Percentiles rank a stretch among this genome's conserved stretches.
Conservation (phyloP, 345 rosid species). For the Moricandia moricandioides region DNA sequence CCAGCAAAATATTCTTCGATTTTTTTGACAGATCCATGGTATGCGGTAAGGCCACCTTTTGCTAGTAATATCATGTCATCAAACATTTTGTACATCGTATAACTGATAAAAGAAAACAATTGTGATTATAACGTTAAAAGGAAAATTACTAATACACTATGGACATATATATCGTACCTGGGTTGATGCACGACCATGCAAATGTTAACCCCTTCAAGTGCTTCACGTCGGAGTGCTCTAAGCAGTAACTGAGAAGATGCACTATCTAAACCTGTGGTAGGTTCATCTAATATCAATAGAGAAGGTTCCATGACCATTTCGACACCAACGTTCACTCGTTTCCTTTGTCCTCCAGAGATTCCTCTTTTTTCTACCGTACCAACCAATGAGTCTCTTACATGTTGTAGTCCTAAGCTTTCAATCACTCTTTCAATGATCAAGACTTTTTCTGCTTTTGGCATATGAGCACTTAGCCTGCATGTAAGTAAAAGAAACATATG, state of each 20-base stretch:
- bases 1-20: constrained; percentile 78
- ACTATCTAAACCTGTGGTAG: constrained; percentile 89
- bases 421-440: constrained; percentile 89
- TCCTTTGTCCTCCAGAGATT: constrained; percentile 93
- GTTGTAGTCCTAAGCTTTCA: constrained; percentile 77
- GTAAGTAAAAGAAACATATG: background rate
- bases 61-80: constrained; percentile 88
- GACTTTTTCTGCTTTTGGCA: constrained; percentile 86
- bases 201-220: constrained; percentile 87
- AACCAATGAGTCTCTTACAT: constrained; percentile 78
- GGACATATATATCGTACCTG: constrained; percentile 45
- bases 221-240: constrained; percentile 81
- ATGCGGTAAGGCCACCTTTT: constrained; percentile 78
- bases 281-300: constrained; percentile 80
- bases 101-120: constrained; percentile 37
- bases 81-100: constrained; percentile 81
- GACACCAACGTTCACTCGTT: constrained; percentile 86
- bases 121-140: background rate
- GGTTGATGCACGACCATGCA: constrained; percentile 92
- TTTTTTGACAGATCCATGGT: constrained; percentile 77
- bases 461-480: constrained; percentile 64
- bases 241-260: constrained; percentile 82
- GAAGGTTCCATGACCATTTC: constrained; percentile 99
- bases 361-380: constrained; percentile 90
- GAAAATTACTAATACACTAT: background rate